Percentiles rank a stretch among this genome's conserved stretches.
Evolutionary conservation across 1,284 basidiomycete genomes (phyloP).

Genomic region (Trichosporon sp.): DNA sequence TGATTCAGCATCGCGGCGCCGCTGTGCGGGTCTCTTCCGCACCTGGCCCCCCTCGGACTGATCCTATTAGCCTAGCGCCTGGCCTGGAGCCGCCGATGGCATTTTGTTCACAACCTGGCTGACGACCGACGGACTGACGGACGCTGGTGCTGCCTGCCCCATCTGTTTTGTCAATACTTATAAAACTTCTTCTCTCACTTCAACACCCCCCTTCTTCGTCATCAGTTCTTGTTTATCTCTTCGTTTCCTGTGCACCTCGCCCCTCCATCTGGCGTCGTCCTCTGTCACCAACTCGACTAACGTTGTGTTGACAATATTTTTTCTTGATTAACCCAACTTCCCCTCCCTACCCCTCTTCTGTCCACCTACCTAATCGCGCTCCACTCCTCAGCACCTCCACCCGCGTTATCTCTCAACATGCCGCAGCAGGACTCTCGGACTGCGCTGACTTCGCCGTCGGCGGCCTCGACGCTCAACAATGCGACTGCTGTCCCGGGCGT

Average conservation of each 20-base stretch:
- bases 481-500: not conserved
- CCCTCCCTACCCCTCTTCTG: not conserved
- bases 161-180: not conserved
- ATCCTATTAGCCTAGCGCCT: too few relatives aligned
- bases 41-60: too few relatives aligned
- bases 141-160: too few relatives aligned
- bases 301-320: not conserved
- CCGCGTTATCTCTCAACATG: not conserved
- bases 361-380: not conserved
- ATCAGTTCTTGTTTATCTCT: not conserved
- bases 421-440: not conserved
- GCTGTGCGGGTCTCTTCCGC: not conserved
- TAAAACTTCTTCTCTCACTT: not conserved
- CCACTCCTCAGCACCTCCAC: not conserved
- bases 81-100: not conserved
- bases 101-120: not conserved
- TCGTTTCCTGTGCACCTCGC: constrained; percentile 6
- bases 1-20: not conserved
- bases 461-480: not conserved
- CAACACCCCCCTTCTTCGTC: not conserved
- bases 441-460: not conserved
- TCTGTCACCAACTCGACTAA: not conserved
- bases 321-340: not conserved
- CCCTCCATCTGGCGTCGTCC: not conserved
- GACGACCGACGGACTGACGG: too few relatives aligned